Conservation (phyloP, 164 flowering plant genomes). For the Stephania japonica region DNA sequence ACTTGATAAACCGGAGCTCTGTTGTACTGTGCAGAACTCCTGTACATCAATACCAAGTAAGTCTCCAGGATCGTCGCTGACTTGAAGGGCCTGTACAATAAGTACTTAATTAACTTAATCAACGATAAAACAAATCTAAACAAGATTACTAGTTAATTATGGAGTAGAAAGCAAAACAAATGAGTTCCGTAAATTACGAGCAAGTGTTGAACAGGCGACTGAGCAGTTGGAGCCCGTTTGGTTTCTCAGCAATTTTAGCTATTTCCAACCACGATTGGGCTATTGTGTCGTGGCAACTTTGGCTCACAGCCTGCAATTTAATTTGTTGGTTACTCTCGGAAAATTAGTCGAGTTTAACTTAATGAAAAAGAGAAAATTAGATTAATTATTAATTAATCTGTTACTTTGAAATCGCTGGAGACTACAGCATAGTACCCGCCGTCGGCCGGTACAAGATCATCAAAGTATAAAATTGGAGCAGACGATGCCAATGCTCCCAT, state of each 20-base stretch:
- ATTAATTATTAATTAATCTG: neutral
- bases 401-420: slow-evolving; percentile 42
- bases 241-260: slow-evolving; percentile 33
- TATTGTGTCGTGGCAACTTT: slow-evolving; percentile 45
- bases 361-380: no score
- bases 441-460: slow-evolving; percentile 39
- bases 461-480: slow-evolving; percentile 55
- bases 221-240: slow-evolving; percentile 41
- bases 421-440: slow-evolving; percentile 51
- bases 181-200: slow-evolving; percentile 27
- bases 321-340: neutral
- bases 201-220: slow-evolving; percentile 46
- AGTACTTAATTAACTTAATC: neutral
- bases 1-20: slow-evolving; percentile 24
- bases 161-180: neutral
- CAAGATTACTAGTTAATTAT: neutral
- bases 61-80: slow-evolving; percentile 23
- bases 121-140: no score
- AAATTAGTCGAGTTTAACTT: neutral
- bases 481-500: slow-evolving; percentile 60
- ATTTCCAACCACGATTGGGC: slow-evolving; percentile 46
- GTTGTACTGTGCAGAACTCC: slow-evolving; percentile 31
- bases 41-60: slow-evolving; percentile 17
- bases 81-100: slow-evolving; percentile 22
- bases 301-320: slow-evolving; percentile 36